Conservation (phyloP, 2,329 filamentous ascomycete species). For the Phialophora expanda region DNA sequence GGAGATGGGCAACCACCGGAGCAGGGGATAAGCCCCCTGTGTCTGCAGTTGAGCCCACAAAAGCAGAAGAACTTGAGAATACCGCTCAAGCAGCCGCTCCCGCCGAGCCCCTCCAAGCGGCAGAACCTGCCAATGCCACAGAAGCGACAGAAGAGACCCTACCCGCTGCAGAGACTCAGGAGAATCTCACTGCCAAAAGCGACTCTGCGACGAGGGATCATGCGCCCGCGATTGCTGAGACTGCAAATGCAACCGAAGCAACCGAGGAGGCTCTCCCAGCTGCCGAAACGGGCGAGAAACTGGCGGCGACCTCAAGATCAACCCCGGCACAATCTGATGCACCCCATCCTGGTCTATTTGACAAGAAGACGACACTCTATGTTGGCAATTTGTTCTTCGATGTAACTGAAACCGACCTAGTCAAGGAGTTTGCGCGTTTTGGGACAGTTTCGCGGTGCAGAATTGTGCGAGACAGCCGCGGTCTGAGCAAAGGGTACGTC, state of each 20-base stretch:
- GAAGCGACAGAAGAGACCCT: conserved; percentile 30
- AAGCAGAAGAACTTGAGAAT: conserved; percentile 36
- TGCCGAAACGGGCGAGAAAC: conserved; percentile 29
- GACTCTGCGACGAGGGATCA: conserved; percentile 28
- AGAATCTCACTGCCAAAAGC: conserved; percentile 20
- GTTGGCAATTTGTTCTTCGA: conserved; percentile 74
- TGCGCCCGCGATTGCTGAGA: conserved; percentile 32
- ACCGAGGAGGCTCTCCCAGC: conserved; percentile 29
- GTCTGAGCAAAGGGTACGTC: conserved; percentile 71
- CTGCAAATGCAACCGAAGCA: conserved; percentile 33
- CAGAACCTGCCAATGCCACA: conserved; percentile 34
- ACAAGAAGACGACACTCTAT: conserved; percentile 61
- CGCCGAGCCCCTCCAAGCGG: conserved; percentile 29
- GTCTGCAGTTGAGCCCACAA: conserved; percentile 30
- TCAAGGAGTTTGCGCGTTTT: conserved; percentile 64
- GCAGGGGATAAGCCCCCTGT: conserved; percentile 40
- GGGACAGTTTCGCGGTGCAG: conserved; percentile 59
- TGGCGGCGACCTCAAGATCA: conserved; percentile 10
- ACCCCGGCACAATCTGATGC: not conserved
- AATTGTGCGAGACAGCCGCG: conserved; percentile 65
- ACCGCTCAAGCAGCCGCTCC: conserved; percentile 37
- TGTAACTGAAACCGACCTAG: conserved; percentile 65
- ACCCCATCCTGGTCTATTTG: conserved; percentile 18
- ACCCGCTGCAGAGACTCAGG: conserved; percentile 30
- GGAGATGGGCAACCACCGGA: conserved; percentile 57